These are phyloP conservation scores for Chrysochromulina tobinii DNA, from an alignment of 78 protist genomes.

Conservation along the genomic window DNA sequence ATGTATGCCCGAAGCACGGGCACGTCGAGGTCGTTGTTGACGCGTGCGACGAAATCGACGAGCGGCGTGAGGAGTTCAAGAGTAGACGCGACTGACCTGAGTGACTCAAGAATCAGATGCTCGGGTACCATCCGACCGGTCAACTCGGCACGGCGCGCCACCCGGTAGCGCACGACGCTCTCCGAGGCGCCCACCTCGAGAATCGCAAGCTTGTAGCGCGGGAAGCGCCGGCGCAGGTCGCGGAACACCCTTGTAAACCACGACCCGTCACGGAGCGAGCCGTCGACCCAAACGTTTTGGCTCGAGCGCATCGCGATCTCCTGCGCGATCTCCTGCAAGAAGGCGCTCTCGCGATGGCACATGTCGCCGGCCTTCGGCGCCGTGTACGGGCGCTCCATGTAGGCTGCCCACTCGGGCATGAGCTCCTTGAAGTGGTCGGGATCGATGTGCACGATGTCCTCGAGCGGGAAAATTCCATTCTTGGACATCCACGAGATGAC, in stretches of 20 bases:
- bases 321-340: background rate
- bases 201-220: slow-evolving; percentile 17
- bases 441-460: slow-evolving; percentile 34
- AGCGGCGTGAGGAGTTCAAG: background rate
- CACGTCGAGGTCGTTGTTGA: background rate
- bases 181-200: background rate
- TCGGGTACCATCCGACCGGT: slow-evolving; percentile 29
- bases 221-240: background rate
- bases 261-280: background rate
- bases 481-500: background rate
- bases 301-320: background rate
- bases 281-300: slow-evolving; percentile 32
- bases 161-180: background rate
- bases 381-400: background rate
- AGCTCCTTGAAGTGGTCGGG: background rate
- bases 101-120: background rate
- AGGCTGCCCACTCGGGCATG: background rate
- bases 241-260: background rate
- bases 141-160: background rate
- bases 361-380: background rate
- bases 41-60: background rate
- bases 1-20: background rate
- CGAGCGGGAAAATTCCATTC: background rate
- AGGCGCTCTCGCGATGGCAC: background rate
- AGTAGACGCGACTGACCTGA: background rate